Evolutionary conservation across 2,329 filamentous ascomycete species (phyloP).

Genomic region (Botrytis byssoidea): DNA sequence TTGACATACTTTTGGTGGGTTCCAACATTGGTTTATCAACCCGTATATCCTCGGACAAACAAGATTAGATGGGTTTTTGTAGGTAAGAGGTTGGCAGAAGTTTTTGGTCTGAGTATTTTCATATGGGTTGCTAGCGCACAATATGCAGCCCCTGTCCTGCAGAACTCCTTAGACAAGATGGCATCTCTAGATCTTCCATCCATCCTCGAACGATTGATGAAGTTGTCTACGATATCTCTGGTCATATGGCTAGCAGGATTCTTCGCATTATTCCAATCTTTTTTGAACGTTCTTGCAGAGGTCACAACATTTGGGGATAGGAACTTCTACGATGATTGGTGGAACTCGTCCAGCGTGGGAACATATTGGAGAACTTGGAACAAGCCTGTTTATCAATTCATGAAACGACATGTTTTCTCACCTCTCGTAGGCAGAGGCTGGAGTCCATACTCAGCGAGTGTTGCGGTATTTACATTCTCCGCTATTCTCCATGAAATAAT

Average conservation of each 20-base stretch:
- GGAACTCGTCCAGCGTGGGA: slow-evolving; percentile 86
- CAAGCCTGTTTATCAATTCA: slow-evolving; percentile 94
- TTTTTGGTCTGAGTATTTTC: slow-evolving; percentile 74
- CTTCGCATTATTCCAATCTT: slow-evolving; percentile 92
- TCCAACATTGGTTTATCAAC: slow-evolving; percentile 93
- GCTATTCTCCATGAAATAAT: slow-evolving; percentile 88
- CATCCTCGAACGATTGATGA: slow-evolving; percentile 87
- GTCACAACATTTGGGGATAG: slow-evolving; percentile 87
- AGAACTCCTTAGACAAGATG: slow-evolving; percentile 88
- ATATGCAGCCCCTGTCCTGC: slow-evolving; percentile 85
- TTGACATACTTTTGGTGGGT: slow-evolving; percentile 97
- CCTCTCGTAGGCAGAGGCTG: slow-evolving; percentile 84
- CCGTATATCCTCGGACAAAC: slow-evolving; percentile 83
- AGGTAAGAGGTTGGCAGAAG: slow-evolving; percentile 75
- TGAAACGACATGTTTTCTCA: slow-evolving; percentile 90
- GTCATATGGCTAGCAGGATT: slow-evolving; percentile 98
- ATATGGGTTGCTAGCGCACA: slow-evolving; percentile 96
- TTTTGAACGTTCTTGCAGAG: slow-evolving; percentile 88
- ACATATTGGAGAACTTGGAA: slow-evolving; percentile 97
- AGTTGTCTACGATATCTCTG: slow-evolving; percentile 90
- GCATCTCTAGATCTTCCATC: slow-evolving; percentile 74
- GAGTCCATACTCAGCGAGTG: slow-evolving; percentile 66
- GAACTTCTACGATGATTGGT: slow-evolving; percentile 97
- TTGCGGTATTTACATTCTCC: slow-evolving; percentile 83
- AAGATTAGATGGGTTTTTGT: slow-evolving; percentile 87